Base-by-base conservation (phyloP, 192 early-diverging fungal species). In the Linnemannia elongata region DNA sequence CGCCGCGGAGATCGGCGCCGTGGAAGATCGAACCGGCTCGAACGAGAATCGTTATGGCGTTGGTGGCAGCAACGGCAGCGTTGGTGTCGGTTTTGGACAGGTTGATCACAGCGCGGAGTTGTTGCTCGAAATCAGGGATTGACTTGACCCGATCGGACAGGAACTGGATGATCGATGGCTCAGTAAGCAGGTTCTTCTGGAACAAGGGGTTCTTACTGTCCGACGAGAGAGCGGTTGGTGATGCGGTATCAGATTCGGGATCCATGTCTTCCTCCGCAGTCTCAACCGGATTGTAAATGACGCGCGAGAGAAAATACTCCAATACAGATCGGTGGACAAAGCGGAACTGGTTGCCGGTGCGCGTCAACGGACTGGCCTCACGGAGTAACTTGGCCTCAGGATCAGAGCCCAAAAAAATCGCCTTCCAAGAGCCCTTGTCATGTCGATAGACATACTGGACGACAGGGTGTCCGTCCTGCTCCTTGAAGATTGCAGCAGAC, bases 31-130 rank as follows among this genome's bases (percentile, higher is more conserved):
- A 49, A 1, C 76, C 76, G 9, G 76, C 76, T 13, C 44, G 7
- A 13, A 77, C 76, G 30, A 77, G 45, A 7, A 77, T 49, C 6
- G 76, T n/a, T n/a, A n/a, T n/a, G n/a, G n/a, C n/a, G n/a, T 71
- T 71, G 20, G 69, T 2, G 5, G 69, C 69, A 18, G 69, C 60
- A 13, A 63, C 13, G 30, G 60, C 3, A 13, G 60, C 6, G 10
- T 41, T 38, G 0, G 38, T 22, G 9, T 71, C 41, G 69, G 69
- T 41, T 6, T 20, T 38, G 38, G 38, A 38, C 38, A 38, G 36
- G 18, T 71, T 38, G 69, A 71, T 71, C 6, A 71, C 17, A 13
- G 36, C 13, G 6, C 35, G 24, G 24, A 71, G 60, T 30, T 63
- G 60, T 6, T 33, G n/a, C 10, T 30, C 27, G 30, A 63, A 63